phyloP scores from a whole-genome alignment of 345 rosid genomes.

The Acer campestre region DNA sequence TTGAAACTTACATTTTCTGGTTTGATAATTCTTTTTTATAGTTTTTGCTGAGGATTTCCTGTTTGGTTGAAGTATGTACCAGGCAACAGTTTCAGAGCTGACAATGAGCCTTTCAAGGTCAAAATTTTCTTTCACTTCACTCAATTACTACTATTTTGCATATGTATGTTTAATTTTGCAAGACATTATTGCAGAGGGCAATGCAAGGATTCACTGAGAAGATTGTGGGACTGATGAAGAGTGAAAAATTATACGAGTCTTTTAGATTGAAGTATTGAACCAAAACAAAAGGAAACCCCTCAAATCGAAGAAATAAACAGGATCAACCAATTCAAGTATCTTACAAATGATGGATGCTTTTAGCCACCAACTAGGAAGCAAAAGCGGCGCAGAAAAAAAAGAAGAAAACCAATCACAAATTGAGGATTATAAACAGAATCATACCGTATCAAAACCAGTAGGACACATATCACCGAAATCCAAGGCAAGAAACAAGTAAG shows the following conservation, averaged over 20 bases:
- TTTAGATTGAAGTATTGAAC: no score
- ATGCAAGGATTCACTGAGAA: constrained; percentile 96
- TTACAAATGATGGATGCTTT: no score
- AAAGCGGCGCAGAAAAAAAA: no score
- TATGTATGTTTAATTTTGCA: background rate
- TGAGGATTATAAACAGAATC: no score
- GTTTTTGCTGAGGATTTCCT: constrained; percentile 81
- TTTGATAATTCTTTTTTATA: background rate
- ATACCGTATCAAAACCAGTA: no score
- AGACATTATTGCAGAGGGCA: constrained; percentile 62
- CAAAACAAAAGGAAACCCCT: no score
- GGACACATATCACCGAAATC: no score
- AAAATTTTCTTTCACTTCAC: constrained; percentile 7
- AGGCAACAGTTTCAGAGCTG: constrained; percentile 96
- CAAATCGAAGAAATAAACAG: no score
- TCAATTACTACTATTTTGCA: background rate
- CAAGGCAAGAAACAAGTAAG: no score
- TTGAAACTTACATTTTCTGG: constrained; percentile 99
- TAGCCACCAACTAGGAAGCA: no score
- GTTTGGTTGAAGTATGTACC: constrained; percentile 99
- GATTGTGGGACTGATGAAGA: constrained; percentile 94
- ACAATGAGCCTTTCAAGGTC: constrained; percentile 99
- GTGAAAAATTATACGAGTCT: constrained; percentile 87
- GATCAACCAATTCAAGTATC: no score
- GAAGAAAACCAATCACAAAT: no score